Evolutionary conservation across 129 eudicot genomes (phyloP).

Genomic region (Sambucus nigra): DNA sequence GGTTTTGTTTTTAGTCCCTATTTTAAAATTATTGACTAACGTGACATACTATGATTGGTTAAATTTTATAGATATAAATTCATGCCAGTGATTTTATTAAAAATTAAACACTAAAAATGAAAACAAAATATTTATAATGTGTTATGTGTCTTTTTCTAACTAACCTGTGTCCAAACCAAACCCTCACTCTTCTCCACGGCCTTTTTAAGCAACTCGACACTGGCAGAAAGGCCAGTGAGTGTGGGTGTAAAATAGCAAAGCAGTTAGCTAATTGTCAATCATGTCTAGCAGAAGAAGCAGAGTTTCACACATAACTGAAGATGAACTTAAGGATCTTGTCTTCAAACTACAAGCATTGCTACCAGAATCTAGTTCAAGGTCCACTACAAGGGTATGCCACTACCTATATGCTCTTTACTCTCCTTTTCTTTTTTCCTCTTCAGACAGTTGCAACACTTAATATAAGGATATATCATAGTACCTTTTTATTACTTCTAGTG

Average conservation of each 20-base stretch:
- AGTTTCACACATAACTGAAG: conserved; percentile 22
- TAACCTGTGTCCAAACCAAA: conserved; percentile 9
- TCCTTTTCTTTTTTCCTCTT: neutral
- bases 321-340: conserved; percentile 47
- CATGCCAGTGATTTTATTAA: too few relatives aligned
- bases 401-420: neutral
- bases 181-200: conserved; percentile 15
- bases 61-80: too few relatives aligned
- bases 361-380: conserved; percentile 39
- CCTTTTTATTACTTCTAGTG: too few relatives aligned
- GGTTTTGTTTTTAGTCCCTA: too few relatives aligned
- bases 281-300: conserved; percentile 42
- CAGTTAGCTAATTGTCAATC: neutral
- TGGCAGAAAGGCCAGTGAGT: too few relatives aligned
- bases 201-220: conserved; percentile 34
- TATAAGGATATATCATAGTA: too few relatives aligned
- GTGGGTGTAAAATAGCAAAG: conserved; percentile 15
- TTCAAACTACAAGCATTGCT: conserved; percentile 40
- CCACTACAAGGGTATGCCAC: conserved; percentile 34
- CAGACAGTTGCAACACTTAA: too few relatives aligned
- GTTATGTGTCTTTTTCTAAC: conserved; percentile 19
- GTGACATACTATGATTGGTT: too few relatives aligned
- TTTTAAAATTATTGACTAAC: too few relatives aligned
- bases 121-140: neutral
- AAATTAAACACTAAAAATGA: too few relatives aligned